phyloP scores from a whole-genome alignment of 169 alveolate genomes.

The Babesia gibsoni region DNA sequence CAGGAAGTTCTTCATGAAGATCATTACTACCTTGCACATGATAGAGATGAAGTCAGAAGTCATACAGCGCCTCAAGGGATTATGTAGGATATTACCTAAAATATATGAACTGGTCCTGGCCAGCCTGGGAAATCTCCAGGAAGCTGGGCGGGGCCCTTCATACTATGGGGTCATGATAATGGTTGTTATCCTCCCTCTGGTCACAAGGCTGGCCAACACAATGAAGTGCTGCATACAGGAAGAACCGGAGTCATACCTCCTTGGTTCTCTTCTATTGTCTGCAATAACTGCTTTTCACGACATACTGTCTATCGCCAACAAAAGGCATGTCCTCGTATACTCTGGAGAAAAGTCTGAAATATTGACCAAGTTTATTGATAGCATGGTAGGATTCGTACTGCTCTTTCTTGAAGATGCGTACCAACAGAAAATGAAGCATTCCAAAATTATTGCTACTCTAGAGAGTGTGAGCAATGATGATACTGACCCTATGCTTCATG shows the following conservation, averaged over 20 bases:
- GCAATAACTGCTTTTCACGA: neutral
- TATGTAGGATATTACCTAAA: slow-evolving; percentile 1
- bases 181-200: neutral
- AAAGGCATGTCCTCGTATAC: slow-evolving; percentile 14
- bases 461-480: neutral
- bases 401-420: neutral
- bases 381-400: neutral
- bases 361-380: neutral
- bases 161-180: neutral
- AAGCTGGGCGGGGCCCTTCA: neutral
- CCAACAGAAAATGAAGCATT: neutral
- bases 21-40: neutral
- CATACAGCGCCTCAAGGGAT: slow-evolving; percentile 9
- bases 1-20: slow-evolving; percentile 17
- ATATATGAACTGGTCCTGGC: neutral
- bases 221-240: neutral
- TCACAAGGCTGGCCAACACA: neutral
- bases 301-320: neutral
- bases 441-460: neutral
- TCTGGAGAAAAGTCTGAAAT: slow-evolving; percentile 10
- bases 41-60: neutral
- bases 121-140: neutral
- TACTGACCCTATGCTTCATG: neutral
- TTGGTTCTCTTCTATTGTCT: neutral
- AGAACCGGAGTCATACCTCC: neutral